A percentile compares a stretch with the other conserved stretches of the same genome.
phyloP scores from a whole-genome alignment of 805 yeast species.

The Metschnikowia matae region DNA sequence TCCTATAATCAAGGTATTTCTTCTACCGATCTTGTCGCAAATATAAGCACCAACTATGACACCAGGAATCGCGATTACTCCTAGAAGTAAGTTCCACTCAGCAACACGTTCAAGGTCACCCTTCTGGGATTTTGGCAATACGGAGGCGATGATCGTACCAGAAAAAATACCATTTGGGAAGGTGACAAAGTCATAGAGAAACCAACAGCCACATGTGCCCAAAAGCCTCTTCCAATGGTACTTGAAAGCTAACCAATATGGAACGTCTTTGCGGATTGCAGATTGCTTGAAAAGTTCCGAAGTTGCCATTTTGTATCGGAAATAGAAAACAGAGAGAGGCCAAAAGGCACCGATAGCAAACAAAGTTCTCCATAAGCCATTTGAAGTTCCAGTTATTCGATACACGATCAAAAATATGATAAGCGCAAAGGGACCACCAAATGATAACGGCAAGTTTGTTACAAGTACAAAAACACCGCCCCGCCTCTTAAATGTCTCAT shows the following conservation, averaged over 20 bases:
- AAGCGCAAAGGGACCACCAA: slow-evolving; percentile 78
- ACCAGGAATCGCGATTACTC: slow-evolving; percentile 68
- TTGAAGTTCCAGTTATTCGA: slow-evolving; percentile 45
- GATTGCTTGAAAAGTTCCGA: slow-evolving; percentile 59
- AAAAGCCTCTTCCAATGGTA: slow-evolving; percentile 65
- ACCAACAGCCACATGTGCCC: slow-evolving; percentile 77
- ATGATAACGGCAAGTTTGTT: slow-evolving; percentile 67
- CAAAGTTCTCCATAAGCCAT: slow-evolving; percentile 67
- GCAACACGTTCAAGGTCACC: slow-evolving; percentile 52
- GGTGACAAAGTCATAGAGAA: slow-evolving; percentile 74
- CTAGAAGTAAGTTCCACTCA: slow-evolving; percentile 70
- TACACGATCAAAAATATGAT: slow-evolving; percentile 64
- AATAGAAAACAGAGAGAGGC: slow-evolving; percentile 71
- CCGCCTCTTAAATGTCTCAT: slow-evolving; percentile 58
- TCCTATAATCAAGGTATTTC: slow-evolving; percentile 66
- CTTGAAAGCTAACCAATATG: slow-evolving; percentile 53
- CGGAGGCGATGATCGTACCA: slow-evolving; percentile 53
- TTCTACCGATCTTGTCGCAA: slow-evolving; percentile 65
- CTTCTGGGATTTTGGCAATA: slow-evolving; percentile 31
- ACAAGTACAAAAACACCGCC: slow-evolving; percentile 64
- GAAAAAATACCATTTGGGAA: slow-evolving; percentile 76
- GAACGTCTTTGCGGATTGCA: slow-evolving; percentile 53
- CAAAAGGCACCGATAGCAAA: slow-evolving; percentile 61
- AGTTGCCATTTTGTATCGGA: slow-evolving; percentile 66
- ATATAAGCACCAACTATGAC: slow-evolving; percentile 64